Evolutionary conservation across 768 basidiomycete species (phyloP), one percentile per base, ranked within the genome.

Genomic region (Lactarius tabidus): DNA sequence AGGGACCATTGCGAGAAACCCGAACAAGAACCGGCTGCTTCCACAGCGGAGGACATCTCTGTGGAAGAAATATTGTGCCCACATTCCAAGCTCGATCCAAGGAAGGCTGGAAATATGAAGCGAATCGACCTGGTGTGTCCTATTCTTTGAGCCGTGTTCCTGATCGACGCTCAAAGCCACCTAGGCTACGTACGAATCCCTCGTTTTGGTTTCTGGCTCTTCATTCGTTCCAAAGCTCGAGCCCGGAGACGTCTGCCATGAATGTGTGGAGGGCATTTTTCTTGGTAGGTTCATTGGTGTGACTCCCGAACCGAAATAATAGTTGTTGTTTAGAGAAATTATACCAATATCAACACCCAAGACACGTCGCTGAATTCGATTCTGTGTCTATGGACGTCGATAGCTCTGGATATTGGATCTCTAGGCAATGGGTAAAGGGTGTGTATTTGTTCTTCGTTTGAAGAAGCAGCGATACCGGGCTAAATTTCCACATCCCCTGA

Each of bases 351-450:
- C 80, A 87, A 67, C 91, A 93, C 72, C 85, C 87, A 29, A 79
- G 77, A 52, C 73, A 81, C n/a, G 85, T 90, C 0, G 74, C 78
- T 31, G 74, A 78, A 60, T 88, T 91, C 63, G 86, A 91, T 55
- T 78, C 80, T 5, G 72, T 84, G 7, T 78, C 79, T 43, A 77
- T 80, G 12, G 75, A 76, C 5, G 76, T 76, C 15, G 82, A 82
- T 62, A 73, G 75, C 18, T 67, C 69, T 18, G 82, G 83, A 8
- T 87, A 80, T 72, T 91, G 88, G 87, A 84, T 93, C 71, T 93
- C 92, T 0, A 91, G 87, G 72, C 73, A 76, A 7, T 94, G 93
- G 93, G 73, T 89, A 4, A 88, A 82, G 82, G 91, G 91, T 89
- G 63, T 18, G 64, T 52, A 58, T 48, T n/a, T 35, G 18, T 67